These are phyloP conservation scores for Carex cristatella DNA, from an alignment of 176 grass and related monocot species.

Conservation along the genomic window DNA sequence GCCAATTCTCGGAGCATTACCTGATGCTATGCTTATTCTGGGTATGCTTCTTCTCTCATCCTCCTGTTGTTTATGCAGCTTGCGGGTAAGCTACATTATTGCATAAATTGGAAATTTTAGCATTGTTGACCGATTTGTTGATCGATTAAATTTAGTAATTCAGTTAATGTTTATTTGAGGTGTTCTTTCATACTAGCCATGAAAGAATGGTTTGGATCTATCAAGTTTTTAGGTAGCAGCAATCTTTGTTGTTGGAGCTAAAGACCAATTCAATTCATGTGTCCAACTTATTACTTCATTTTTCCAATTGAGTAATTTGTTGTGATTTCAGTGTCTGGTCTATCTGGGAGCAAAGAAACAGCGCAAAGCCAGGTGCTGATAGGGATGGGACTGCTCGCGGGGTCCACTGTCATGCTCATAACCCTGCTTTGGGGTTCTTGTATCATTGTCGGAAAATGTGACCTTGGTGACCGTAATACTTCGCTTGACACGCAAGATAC, in stretches of 20 bases:
- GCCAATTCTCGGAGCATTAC: conserved; percentile 89
- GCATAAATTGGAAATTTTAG: neutral
- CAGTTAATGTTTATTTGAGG: neutral
- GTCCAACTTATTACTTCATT: neutral
- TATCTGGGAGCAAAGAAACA: conserved; percentile 83
- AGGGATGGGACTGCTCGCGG: conserved; percentile 94
- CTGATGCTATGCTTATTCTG: conserved; percentile 83
- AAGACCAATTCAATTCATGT: neutral
- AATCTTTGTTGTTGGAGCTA: neutral
- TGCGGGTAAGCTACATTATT: neutral
- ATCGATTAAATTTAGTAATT: neutral
- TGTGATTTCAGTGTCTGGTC: conserved; percentile 66
- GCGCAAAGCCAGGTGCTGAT: conserved; percentile 93
- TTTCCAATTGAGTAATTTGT: conserved; percentile 13
- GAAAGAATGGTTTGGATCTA: conserved; percentile 3
- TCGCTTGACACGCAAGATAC: conserved; percentile 46
- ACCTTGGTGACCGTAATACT: conserved; percentile 37
- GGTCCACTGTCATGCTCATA: conserved; percentile 89
- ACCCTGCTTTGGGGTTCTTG: conserved; percentile 96
- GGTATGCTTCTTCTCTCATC: conserved; percentile 30
- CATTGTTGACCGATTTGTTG: neutral
- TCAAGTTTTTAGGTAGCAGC: neutral
- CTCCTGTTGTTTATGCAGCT: neutral
- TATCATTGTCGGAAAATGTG: conserved; percentile 90
- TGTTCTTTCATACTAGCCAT: neutral